These are phyloP conservation scores for Arachis hypogaea DNA, from an alignment of 306 rosid genomes.

Conservation along the genomic window DNA sequence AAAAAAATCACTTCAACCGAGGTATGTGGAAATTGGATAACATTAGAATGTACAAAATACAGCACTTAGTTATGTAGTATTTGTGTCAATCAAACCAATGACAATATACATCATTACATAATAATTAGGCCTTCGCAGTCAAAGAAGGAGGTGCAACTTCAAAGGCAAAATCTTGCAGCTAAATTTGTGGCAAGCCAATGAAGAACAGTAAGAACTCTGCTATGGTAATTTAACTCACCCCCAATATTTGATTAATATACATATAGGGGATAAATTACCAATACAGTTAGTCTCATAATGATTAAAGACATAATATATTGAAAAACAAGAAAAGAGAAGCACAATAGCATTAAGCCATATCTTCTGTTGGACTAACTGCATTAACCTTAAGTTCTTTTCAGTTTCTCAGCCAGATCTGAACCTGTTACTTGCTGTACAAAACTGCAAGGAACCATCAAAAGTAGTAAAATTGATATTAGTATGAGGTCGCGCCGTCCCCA, in stretches of 20 bases:
- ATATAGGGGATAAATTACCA: conserved; percentile 47
- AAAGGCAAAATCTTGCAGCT: conserved; percentile 31
- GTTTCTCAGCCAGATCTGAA: conserved; percentile 50
- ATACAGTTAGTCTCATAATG: conserved; percentile 30
- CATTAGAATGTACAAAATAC: neutral
- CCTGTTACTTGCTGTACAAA: conserved; percentile 67
- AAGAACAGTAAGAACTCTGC: conserved; percentile 23
- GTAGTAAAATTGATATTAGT: conserved; percentile 19
- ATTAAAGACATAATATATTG: conserved; percentile 10
- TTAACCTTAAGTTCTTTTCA: conserved; percentile 48
- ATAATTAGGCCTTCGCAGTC: neutral
- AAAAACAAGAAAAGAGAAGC: conserved; percentile 42
- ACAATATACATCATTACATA: neutral
- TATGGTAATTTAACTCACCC: conserved; percentile 47
- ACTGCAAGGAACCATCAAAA: conserved; percentile 55
- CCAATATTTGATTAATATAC: conserved; percentile 54
- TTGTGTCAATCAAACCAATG: neutral
- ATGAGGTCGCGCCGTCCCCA: neutral
- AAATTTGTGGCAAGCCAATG: conserved; percentile 32
- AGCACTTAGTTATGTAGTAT: conserved; percentile 1
- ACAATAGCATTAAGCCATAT: conserved; percentile 28
- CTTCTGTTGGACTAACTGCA: conserved; percentile 35
- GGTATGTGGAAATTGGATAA: neutral
- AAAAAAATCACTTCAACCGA: neutral
- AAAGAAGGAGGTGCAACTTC: conserved; percentile 9